phyloP scores from a whole-genome alignment of 805 yeast species.

The Monosporozyma solicola region DNA sequence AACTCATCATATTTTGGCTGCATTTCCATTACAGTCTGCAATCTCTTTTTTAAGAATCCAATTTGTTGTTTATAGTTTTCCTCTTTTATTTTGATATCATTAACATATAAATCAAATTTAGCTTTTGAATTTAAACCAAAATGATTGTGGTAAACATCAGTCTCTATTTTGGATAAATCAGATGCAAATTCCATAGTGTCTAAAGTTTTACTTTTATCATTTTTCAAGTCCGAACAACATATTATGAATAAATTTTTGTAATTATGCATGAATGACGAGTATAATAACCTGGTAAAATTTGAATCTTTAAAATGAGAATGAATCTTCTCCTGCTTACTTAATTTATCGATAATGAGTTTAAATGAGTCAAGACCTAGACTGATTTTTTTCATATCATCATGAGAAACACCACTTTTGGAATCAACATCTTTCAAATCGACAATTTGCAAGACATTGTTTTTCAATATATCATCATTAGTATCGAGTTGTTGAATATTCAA shows the following conservation, averaged over 20 bases:
- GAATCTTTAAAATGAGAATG: conserved; percentile 45
- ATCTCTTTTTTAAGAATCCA: conserved; percentile 8
- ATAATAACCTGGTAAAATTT: conserved; percentile 65
- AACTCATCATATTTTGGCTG: not conserved
- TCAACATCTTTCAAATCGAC: conserved; percentile 2
- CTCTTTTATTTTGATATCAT: conserved; percentile 35
- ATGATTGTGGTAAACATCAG: conserved; percentile 39
- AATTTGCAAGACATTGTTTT: not conserved
- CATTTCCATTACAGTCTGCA: conserved; percentile 1
- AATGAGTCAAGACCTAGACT: conserved; percentile 1
- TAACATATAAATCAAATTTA: conserved; percentile 40
- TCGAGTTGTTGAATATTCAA: not conserved
- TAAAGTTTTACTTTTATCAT: conserved; percentile 54
- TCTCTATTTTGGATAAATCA: conserved; percentile 60
- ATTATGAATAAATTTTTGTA: conserved; percentile 66
- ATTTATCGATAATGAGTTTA: not conserved
- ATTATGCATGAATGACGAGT: conserved; percentile 77
- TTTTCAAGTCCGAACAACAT: conserved; percentile 57
- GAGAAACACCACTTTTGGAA: not conserved
- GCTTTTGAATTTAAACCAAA: conserved; percentile 36
- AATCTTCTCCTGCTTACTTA: not conserved
- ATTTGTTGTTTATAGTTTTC: conserved; percentile 12
- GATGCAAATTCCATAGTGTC: conserved; percentile 68
- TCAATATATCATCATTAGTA: conserved; percentile 1
- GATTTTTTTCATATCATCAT: conserved; percentile 1